phyloP scores from a whole-genome alignment of 2,329 filamentous ascomycete species.

The Sordariomycetes sp. region DNA sequence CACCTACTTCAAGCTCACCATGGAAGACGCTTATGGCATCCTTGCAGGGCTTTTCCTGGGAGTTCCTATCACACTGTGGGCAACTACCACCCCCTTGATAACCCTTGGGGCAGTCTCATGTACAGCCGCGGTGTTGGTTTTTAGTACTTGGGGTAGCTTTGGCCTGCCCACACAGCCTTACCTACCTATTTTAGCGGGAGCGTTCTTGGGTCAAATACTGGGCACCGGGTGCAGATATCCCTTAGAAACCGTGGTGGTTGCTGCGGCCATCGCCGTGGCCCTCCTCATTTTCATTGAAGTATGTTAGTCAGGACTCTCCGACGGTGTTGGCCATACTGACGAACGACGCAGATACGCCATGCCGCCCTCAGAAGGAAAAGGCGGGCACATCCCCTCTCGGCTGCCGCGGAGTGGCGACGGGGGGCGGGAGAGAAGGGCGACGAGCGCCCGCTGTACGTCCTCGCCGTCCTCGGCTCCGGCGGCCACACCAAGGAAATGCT shows the following conservation, averaged over 20 bases:
- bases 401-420: background rate
- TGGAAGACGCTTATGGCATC: background rate
- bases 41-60: background rate
- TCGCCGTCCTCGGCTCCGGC: slow-evolving; percentile 71
- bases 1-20: background rate
- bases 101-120: too few relatives aligned
- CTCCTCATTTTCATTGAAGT: background rate
- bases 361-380: background rate
- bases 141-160: too few relatives aligned
- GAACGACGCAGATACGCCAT: background rate
- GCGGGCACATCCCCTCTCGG: background rate
- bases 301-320: background rate
- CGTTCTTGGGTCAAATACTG: too few relatives aligned
- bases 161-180: too few relatives aligned
- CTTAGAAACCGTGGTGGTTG: background rate
- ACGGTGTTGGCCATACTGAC: background rate
- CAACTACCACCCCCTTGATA: too few relatives aligned
- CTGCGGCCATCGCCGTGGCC: background rate
- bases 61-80: background rate
- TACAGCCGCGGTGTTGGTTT: too few relatives aligned
- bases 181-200: too few relatives aligned
- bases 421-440: background rate
- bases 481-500: slow-evolving; percentile 96
- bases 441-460: slow-evolving; percentile 3
- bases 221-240: too few relatives aligned